phyloP scores from a whole-genome alignment of 768 basidiomycete species.

The Pleurotus giganteus region DNA sequence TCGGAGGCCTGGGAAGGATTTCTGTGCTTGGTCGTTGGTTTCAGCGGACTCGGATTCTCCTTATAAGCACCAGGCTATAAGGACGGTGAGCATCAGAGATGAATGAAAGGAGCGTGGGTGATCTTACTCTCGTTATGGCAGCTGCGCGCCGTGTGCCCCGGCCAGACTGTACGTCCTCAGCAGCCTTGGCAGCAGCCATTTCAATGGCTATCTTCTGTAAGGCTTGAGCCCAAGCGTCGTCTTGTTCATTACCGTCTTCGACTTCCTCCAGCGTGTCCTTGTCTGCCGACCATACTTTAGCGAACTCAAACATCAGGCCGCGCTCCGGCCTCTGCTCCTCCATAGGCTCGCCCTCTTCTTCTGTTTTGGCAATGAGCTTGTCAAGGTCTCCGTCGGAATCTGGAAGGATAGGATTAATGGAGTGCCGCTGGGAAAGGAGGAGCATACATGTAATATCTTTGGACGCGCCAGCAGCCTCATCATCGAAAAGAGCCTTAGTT shows the following conservation, averaged over 20 bases:
- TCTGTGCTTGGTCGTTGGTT: conserved; percentile 4
- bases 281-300: conserved; percentile 88
- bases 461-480: conserved; percentile 39
- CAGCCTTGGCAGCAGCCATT: conserved; percentile 35
- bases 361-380: conserved; percentile 82
- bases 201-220: conserved; percentile 51
- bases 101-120: not conserved
- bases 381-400: conserved; percentile 83
- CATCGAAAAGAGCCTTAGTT: conserved; percentile 81
- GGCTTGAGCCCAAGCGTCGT: conserved; percentile 82
- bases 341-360: conserved; percentile 58
- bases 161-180: conserved; percentile 57
- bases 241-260: conserved; percentile 42
- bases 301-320: conserved; percentile 75
- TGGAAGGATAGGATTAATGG: conserved; percentile 23
- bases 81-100: not conserved
- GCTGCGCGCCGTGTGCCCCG: conserved; percentile 76
- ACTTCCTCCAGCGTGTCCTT: conserved; percentile 71
- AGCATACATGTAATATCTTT: conserved; percentile 67
- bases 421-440: not conserved
- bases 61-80: conserved; percentile 5
- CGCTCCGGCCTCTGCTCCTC: conserved; percentile 47
- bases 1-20: conserved; percentile 1
- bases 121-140: conserved; percentile 25
- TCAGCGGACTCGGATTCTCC: conserved; percentile 7